Conservation (phyloP, 129 eudicot genomes). For the Chrysanthemum lavandulifolium region DNA sequence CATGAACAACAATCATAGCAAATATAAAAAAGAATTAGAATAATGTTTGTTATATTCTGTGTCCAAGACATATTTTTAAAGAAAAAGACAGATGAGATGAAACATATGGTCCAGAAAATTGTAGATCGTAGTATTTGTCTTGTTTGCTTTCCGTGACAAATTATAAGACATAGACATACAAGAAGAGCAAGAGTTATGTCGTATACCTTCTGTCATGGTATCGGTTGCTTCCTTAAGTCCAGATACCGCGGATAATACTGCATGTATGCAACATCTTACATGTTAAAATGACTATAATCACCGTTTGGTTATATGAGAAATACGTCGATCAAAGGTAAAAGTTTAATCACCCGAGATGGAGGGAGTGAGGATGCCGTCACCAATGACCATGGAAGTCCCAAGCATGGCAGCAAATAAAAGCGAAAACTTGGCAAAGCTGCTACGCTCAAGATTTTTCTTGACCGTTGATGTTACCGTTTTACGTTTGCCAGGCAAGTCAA, state of each 20-base stretch:
- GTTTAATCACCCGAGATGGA: constrained; percentile 56
- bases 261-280: background rate
- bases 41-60: too few species aligned
- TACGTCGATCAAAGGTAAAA: background rate
- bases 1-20: too few species aligned
- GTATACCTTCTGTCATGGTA: constrained; percentile 55
- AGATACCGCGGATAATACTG: constrained; percentile 72
- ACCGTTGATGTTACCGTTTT: constrained; percentile 44
- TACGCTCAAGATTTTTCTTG: constrained; percentile 48
- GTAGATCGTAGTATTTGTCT: too few species aligned
- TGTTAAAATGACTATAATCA: too few species aligned
- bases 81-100: too few species aligned
- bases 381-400: constrained; percentile 79
- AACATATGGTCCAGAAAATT: too few species aligned
- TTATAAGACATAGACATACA: too few species aligned
- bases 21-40: too few species aligned
- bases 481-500: constrained; percentile 50
- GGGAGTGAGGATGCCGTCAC: constrained; percentile 86
- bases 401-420: constrained; percentile 71
- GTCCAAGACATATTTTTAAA: too few species aligned
- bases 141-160: too few species aligned
- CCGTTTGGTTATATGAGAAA: background rate
- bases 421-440: constrained; percentile 47
- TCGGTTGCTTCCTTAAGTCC: constrained; percentile 62
- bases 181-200: too few species aligned